Evolutionary conservation across 257 asterid genomes (phyloP), one percentile per base, ranked within the genome.

Genomic region (Nicotiana attenuata): DNA sequence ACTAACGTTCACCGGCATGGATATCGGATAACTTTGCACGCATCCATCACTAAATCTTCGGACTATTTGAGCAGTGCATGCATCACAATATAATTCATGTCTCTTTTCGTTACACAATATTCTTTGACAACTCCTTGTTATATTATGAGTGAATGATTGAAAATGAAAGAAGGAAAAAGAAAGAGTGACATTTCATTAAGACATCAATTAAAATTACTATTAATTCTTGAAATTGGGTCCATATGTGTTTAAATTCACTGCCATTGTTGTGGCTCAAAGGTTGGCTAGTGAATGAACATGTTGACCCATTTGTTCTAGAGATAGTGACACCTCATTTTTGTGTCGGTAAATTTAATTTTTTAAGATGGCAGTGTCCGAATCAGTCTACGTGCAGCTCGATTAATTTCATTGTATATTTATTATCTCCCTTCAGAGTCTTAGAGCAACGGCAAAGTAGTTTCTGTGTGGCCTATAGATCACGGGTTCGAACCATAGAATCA

Each of bases 221-320:
- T 14, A 71, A 71, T 71, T 71, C 78, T 45, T 22, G 60, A 71
- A 45, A 71, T 71, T 71, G 78, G 78, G 78, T 71, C 78, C 78
- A 71, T 45, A 15, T 15, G 6, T 71, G 14, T 45, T 71, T 22
- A 45, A 68, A 19, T 38, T 38, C 52, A 68, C 57, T 81, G 87
- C 80, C 79, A 77, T 87, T 89, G 29, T 89, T 82, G 90, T 85
- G 89, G 83, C 82, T 71, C 64, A 59, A 77, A 85, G 86, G 83
- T 69, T 57, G 79, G 85, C 33, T 6, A 65, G 81, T 81, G 73
- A 81, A 81, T 85, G 80, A 83, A 87, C 87, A 87, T 76, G 78
- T 85, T 84, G 90, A 85, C 92, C 90, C 92, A 78, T 87, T 29
- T 56, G 38, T 65, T 71, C 60, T 20, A 45, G 1, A 13, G 52